Evolutionary conservation across 768 basidiomycete genomes (phyloP).

Genomic region (Cyathus striatus): DNA sequence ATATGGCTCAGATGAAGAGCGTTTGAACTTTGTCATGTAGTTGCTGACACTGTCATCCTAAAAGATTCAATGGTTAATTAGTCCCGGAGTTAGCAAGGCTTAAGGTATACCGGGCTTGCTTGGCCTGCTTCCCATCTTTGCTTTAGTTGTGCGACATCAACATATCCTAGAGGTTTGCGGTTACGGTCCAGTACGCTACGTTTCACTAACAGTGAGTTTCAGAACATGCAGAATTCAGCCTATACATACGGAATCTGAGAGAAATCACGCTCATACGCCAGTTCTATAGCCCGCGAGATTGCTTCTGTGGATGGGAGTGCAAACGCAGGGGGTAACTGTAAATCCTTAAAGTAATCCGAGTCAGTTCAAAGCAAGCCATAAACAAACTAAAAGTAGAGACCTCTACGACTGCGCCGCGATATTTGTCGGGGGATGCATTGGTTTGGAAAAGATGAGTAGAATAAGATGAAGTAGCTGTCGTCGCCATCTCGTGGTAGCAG

Average conservation of each 20-base stretch:
- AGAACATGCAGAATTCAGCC: neutral
- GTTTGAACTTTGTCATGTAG: slow-evolving; percentile 74
- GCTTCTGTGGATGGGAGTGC: slow-evolving; percentile 67
- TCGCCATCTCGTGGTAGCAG: slow-evolving; percentile 8
- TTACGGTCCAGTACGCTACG: slow-evolving; percentile 68
- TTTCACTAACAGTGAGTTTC: neutral
- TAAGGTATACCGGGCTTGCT: slow-evolving; percentile 60
- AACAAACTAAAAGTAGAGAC: slow-evolving; percentile 28
- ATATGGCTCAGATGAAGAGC: slow-evolving; percentile 60
- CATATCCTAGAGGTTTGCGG: slow-evolving; percentile 76
- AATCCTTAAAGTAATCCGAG: slow-evolving; percentile 40
- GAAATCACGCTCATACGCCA: slow-evolving; percentile 92
- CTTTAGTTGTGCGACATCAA: slow-evolving; percentile 76
- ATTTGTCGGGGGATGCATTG: slow-evolving; percentile 43
- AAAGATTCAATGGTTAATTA: neutral
- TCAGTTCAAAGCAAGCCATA: neutral
- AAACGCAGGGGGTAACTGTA: slow-evolving; percentile 86
- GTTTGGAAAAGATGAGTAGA: slow-evolving; percentile 8
- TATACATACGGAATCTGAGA: slow-evolving; percentile 78
- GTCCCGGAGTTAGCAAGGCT: neutral
- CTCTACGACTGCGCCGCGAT: slow-evolving; percentile 89
- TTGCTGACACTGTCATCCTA: slow-evolving; percentile 68
- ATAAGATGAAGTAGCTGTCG: slow-evolving; percentile 11
- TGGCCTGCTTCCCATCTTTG: slow-evolving; percentile 70
- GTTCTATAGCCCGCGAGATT: slow-evolving; percentile 73